Percentiles rank a stretch among this genome's conserved stretches.
Evolutionary conservation across 2,329 filamentous ascomycete species (phyloP).

Genomic region (Leptosphaerulina australis): DNA sequence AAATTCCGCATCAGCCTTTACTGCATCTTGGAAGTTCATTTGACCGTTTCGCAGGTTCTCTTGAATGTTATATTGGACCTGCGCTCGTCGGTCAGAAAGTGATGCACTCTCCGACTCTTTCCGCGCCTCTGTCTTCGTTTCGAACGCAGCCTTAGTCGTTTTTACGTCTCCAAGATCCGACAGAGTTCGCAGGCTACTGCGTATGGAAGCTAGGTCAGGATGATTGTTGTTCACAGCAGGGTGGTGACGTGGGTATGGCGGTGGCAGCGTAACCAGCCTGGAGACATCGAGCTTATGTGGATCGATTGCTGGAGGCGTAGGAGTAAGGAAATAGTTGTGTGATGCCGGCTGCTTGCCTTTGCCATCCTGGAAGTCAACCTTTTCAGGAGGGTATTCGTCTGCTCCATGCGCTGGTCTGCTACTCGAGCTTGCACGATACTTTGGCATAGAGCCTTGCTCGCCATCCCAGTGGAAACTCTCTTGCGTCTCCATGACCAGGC

Average conservation of each 20-base stretch:
- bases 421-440: conserved; percentile 40
- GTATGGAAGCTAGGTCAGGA: conserved; percentile 80
- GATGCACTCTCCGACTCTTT: conserved; percentile 59
- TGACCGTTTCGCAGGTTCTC: conserved; percentile 77
- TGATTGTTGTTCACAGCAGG: conserved; percentile 96
- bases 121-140: conserved; percentile 58
- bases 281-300: conserved; percentile 78
- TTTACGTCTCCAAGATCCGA: conserved; percentile 76
- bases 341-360: conserved; percentile 48
- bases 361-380: conserved; percentile 63
- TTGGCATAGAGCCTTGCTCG: conserved; percentile 46
- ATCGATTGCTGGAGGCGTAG: conserved; percentile 55
- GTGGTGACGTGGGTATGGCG: conserved; percentile 91
- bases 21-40: conserved; percentile 83
- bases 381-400: conserved; percentile 70
- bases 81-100: conserved; percentile 66
- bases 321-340: conserved; percentile 44
- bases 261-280: conserved; percentile 87
- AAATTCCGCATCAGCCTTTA: conserved; percentile 77
- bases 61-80: conserved; percentile 76
- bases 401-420: conserved; percentile 52
- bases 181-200: conserved; percentile 73
- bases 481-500: conserved; percentile 76
- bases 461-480: conserved; percentile 72
- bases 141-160: conserved; percentile 65